Percentiles rank a stretch among this genome's conserved stretches.
phyloP scores from a whole-genome alignment of 2,329 filamentous ascomycete species.

The Colletotrichum sp. region DNA sequence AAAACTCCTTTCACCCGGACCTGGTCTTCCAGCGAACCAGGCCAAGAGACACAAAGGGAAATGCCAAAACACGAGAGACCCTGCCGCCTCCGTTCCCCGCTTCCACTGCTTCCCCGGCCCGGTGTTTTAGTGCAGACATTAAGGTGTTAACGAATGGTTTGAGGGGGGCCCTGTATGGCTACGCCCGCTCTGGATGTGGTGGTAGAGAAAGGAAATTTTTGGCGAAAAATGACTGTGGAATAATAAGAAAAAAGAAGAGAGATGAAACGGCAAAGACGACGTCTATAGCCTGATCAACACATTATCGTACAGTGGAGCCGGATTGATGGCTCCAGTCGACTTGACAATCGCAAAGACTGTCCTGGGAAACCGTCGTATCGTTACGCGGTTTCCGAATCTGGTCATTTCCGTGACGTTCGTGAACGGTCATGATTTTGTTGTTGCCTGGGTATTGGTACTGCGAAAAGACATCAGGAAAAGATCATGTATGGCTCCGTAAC shows the following conservation, averaged over 20 bases:
- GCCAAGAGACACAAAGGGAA: not conserved
- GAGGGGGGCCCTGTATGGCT: not conserved
- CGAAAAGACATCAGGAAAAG: not conserved
- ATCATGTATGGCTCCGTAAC: not conserved
- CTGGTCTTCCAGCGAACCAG: constrained; percentile 14
- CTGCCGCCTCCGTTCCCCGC: not conserved
- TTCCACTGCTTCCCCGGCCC: not conserved
- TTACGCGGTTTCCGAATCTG: not conserved
- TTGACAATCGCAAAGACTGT: not conserved
- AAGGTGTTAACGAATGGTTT: constrained; percentile 5
- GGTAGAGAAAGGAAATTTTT: not conserved
- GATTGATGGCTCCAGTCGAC: not conserved
- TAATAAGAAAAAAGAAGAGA: not conserved
- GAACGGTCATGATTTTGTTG: constrained; percentile 8
- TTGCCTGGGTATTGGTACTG: not conserved
- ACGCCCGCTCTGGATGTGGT: not conserved
- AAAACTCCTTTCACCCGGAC: not conserved
- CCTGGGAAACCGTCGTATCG: not conserved
- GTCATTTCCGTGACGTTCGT: constrained; percentile 9
- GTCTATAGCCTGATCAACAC: constrained; percentile 1
- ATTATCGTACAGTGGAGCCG: constrained; percentile 12
- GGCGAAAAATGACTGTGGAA: not conserved
- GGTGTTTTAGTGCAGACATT: not conserved
- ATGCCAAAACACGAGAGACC: not conserved
- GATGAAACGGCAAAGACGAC: not conserved